Conservation (phyloP, 1,139 yeast species). For the Yamadazyma aaseri region DNA sequence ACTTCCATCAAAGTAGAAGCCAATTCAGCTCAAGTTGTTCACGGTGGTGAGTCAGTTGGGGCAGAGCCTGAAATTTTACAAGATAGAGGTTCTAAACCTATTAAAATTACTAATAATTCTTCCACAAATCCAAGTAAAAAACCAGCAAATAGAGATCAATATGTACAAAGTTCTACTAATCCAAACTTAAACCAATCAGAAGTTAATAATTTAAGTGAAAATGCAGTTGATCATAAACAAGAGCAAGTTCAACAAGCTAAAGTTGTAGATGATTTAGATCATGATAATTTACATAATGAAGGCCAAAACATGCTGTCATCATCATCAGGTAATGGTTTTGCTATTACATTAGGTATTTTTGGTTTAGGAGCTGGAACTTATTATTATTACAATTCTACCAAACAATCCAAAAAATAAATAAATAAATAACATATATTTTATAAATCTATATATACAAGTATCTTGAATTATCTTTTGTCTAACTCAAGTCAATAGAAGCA, state of each 20-base stretch:
- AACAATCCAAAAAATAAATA: conserved; percentile 1
- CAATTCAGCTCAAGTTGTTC: conserved; percentile 40
- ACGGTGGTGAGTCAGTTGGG: conserved; percentile 43
- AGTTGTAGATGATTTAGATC: conserved; percentile 43
- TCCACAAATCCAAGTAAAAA: conserved; percentile 20
- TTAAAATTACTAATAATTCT: conserved; percentile 19
- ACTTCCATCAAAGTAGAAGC: conserved; percentile 48
- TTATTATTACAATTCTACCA: conserved; percentile 10
- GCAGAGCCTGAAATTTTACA: conserved; percentile 41
- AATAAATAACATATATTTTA: conserved; percentile 4
- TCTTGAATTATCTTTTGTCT: neutral
- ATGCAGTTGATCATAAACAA: conserved; percentile 38
- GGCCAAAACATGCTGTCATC: conserved; percentile 14
- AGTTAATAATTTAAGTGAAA: conserved; percentile 39
- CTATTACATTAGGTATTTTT: conserved; percentile 20
- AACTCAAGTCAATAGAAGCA: conserved; percentile 1
- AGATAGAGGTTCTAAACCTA: conserved; percentile 34
- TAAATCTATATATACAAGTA: conserved; percentile 10
- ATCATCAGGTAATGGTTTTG: conserved; percentile 9
- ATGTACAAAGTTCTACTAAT: conserved; percentile 42
- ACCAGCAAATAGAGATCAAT: conserved; percentile 43
- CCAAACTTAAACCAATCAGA: conserved; percentile 41
- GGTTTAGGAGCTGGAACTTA: conserved; percentile 26
- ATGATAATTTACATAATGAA: conserved; percentile 27
- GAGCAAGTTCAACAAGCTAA: conserved; percentile 24